Evolutionary conservation across 192 early-diverging fungal genomes (phyloP).

Genomic region (Backusella luteola): DNA sequence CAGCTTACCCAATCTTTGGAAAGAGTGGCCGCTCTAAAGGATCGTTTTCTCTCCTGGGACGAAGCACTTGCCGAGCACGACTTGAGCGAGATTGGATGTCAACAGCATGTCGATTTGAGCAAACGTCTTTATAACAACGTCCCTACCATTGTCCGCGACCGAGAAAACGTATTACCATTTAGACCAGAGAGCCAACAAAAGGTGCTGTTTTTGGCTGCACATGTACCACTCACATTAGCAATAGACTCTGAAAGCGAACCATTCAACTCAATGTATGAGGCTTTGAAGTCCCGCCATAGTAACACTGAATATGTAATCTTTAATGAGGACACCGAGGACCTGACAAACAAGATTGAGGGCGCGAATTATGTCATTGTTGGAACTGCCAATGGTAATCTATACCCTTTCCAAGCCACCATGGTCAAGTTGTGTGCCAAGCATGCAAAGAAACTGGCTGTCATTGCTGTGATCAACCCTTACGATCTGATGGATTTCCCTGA

Average conservation of each 20-base stretch:
- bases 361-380: conserved; percentile 27
- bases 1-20: conserved; percentile 22
- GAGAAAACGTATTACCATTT: conserved; percentile 19
- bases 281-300: conserved; percentile 17
- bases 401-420: conserved; percentile 28
- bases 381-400: conserved; percentile 36
- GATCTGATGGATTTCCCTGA: conserved; percentile 35
- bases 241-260: conserved; percentile 38
- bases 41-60: conserved; percentile 33
- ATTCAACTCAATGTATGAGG: conserved; percentile 29
- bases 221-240: conserved; percentile 36
- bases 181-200: conserved; percentile 7
- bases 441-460: conserved; percentile 16
- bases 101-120: conserved; percentile 22
- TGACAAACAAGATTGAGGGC: conserved; percentile 9
- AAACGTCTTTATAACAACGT: conserved; percentile 27
- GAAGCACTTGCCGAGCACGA: conserved; percentile 3
- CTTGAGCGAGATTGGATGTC: conserved; percentile 17
- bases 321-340: conserved; percentile 18
- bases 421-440: conserved; percentile 15
- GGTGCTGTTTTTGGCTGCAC: conserved; percentile 35
- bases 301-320: conserved; percentile 29
- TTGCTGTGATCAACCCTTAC: conserved; percentile 41
- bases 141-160: conserved; percentile 30
- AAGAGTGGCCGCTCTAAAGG: conserved; percentile 31